Evolutionary conservation across 148 eudicot genomes (phyloP).

Genomic region (Camellia lanceoleosa): DNA sequence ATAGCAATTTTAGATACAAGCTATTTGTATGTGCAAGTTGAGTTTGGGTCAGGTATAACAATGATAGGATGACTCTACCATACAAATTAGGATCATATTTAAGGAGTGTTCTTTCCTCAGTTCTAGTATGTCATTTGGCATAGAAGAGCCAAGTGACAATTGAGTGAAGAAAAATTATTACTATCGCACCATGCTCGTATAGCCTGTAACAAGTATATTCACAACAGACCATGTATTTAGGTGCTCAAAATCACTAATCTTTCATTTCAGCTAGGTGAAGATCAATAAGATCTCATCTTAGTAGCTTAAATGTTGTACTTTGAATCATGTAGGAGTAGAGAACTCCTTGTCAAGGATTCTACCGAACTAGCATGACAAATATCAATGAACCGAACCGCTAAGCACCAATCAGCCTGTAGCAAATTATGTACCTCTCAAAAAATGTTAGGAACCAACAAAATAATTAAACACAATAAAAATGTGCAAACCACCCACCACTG

Average conservation of each 20-base stretch:
- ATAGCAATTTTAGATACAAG: not conserved
- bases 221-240: conserved; percentile 11
- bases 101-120: not conserved
- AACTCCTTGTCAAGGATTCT: not conserved
- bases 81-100: not conserved
- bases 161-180: not conserved
- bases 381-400: not conserved
- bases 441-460: not conserved
- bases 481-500: not conserved
- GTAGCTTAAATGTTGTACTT: not conserved
- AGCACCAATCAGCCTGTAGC: not conserved
- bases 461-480: not conserved
- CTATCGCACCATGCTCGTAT: not conserved
- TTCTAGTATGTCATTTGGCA: not conserved
- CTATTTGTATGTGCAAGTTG: not conserved
- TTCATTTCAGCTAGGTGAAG: not conserved
- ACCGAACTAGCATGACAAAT: not conserved
- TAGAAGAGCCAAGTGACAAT: not conserved
- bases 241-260: not conserved
- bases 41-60: not conserved
- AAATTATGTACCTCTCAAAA: not conserved
- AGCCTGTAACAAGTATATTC: not conserved
- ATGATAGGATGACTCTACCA: not conserved
- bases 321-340: not conserved
- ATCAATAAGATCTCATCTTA: not conserved